Base-by-base conservation (phyloP, 2,329 filamentous ascomycete species). In the Beauveria pseudobassiana region DNA sequence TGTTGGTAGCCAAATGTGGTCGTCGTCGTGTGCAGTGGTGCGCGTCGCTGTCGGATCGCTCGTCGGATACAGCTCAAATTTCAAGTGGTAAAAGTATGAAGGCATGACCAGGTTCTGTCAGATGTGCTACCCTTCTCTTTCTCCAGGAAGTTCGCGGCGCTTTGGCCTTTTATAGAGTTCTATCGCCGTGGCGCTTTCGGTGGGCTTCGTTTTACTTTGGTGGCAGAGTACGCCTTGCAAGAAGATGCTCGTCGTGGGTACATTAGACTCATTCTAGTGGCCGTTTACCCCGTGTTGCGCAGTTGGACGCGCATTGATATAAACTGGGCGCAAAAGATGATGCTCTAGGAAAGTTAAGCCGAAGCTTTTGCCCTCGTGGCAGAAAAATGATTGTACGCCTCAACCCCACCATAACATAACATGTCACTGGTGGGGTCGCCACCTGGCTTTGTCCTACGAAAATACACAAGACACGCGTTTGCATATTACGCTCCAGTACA, bases 31-130 rank as follows among this genome's bases (percentile, higher is more conserved):
- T 49, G 64, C 59, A 52, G 65, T 26, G 63, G 50, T 7, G 1
- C 67, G 69, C 4, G 78, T 77, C 56, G 75, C 72, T 52, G 77
- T 71, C 59, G 59, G 46, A 26, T 62, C 59, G 24, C 45, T 57
- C 64, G 74, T 78, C 49, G 78, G 73, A 71, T 87, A 88, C 48
- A 88, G 77, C 75, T 88, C 86, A 68, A 88, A 81, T 67, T 83
- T 86, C n/a, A 88, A 69, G 67, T 88, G 85, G 68, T 87, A 88
- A 65, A 83, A 84, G 71, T 86, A 87, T 34, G 80, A 80, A 76
- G 81, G 80, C 83, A 86, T 86, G 75, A 70, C 71, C 70, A 48
- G 22, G 9, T 16, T 38, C 12, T 16, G 5, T 20, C 38, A 22
- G 22, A 3, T 34, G n/a, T 6, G 24, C 30, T 18, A 12, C 20